Evolutionary conservation across 2,329 filamentous ascomycete genomes (phyloP).

Genomic region (Knoxdaviesia capensis): DNA sequence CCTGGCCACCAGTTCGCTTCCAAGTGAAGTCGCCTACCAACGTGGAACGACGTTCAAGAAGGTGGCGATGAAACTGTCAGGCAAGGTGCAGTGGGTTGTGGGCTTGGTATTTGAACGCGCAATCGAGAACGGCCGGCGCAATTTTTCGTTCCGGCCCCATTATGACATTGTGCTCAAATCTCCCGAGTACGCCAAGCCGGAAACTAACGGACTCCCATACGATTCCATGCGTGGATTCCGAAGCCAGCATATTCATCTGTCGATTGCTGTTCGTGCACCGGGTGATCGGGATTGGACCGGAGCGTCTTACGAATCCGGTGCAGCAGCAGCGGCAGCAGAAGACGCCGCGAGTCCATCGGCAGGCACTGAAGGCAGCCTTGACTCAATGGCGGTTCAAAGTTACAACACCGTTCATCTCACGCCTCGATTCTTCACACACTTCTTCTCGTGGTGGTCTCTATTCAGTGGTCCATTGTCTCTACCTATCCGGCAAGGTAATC

Average conservation of each 20-base stretch:
- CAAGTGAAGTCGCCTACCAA: slow-evolving; percentile 37
- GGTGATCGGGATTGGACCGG: slow-evolving; percentile 59
- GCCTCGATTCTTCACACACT: slow-evolving; percentile 93
- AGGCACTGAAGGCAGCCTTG: too few species aligned
- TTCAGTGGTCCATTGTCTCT: slow-evolving; percentile 91
- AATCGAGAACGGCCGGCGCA: slow-evolving; percentile 48
- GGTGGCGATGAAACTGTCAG: slow-evolving; percentile 95
- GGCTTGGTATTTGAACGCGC: slow-evolving; percentile 86
- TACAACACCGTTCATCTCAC: slow-evolving; percentile 95
- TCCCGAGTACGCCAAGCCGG: slow-evolving; percentile 48
- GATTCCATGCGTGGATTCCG: slow-evolving; percentile 96
- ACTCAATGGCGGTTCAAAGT: slow-evolving; percentile 46
- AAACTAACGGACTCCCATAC: slow-evolving; percentile 37
- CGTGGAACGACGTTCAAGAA: slow-evolving; percentile 85
- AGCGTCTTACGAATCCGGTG: too few species aligned
- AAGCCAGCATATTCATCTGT: slow-evolving; percentile 91
- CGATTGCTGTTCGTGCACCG: slow-evolving; percentile 75
- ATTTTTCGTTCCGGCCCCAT: slow-evolving; percentile 78
- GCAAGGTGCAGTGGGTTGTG: slow-evolving; percentile 81
- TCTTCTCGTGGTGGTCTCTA: slow-evolving; percentile 94
- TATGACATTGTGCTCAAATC: slow-evolving; percentile 79
- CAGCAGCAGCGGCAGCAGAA: too few species aligned
- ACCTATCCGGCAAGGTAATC: slow-evolving; percentile 73
- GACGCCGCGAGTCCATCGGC: too few species aligned
- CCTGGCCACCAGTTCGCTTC: slow-evolving; percentile 26